Evolutionary conservation across 352 stramenopile species (phyloP).

Genomic region (Phytopythium aichiense): DNA sequence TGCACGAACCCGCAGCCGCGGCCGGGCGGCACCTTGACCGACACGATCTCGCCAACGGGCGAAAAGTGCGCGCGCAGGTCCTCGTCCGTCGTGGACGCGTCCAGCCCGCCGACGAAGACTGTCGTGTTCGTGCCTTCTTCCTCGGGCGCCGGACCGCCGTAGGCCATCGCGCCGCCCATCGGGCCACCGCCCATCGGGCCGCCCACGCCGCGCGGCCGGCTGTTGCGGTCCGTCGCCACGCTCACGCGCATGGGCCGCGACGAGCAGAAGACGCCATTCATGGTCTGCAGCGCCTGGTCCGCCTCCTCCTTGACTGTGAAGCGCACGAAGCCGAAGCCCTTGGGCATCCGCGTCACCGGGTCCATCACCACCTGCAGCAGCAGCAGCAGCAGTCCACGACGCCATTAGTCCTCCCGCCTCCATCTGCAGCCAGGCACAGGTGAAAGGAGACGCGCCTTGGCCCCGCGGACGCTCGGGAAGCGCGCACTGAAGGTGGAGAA

Average conservation of each 20-base stretch:
- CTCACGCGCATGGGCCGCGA: constrained; percentile 88
- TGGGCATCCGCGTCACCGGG: constrained; percentile 83
- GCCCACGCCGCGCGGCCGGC: constrained; percentile 21
- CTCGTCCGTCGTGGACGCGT: constrained; percentile 75
- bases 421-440: neutral
- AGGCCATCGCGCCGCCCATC: constrained; percentile 3
- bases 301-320: constrained; percentile 88
- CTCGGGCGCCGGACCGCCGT: constrained; percentile 15
- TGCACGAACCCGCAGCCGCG: constrained; percentile 90
- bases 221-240: constrained; percentile 82
- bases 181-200: neutral
- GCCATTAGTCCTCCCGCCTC: neutral
- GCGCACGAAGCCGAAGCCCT: constrained; percentile 91
- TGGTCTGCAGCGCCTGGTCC: constrained; percentile 83
- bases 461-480: constrained; percentile 79
- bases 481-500: constrained; percentile 73
- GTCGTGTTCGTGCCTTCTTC: constrained; percentile 84
- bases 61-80: constrained; percentile 82
- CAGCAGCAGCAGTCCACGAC: neutral
- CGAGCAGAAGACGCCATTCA: constrained; percentile 89
- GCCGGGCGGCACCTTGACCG: constrained; percentile 83
- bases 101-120: constrained; percentile 89
- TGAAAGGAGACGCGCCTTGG: constrained; percentile 41
- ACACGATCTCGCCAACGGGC: constrained; percentile 76
- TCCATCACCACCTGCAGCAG: constrained; percentile 76